These are phyloP conservation scores for Phytophthora parvispora DNA, from an alignment of 352 stramenopile genomes.

Conservation along the genomic window DNA sequence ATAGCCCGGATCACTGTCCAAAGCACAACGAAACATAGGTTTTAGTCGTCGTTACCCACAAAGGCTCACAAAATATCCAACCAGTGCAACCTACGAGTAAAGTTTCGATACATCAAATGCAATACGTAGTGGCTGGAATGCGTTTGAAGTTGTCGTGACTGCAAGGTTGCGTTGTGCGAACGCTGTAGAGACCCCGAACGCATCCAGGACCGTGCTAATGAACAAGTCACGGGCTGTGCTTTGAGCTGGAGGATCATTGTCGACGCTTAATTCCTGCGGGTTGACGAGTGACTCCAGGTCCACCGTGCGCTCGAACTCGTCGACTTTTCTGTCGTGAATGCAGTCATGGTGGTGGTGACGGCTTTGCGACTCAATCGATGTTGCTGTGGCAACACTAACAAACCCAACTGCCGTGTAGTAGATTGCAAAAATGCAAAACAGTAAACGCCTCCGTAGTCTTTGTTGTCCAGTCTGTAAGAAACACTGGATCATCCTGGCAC, in stretches of 20 bases:
- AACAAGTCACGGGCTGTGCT: conserved; percentile 22
- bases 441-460: not conserved
- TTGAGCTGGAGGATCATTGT: conserved; percentile 18
- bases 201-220: conserved; percentile 54
- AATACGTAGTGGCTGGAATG: conserved; percentile 82
- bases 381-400: not conserved
- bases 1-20: conserved; percentile 64
- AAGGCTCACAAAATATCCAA: not conserved
- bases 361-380: not conserved
- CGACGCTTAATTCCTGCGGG: conserved; percentile 36
- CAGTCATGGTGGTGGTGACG: conserved; percentile 71
- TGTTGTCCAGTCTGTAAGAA: not conserved
- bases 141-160: conserved; percentile 17
- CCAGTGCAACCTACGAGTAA: conserved; percentile 40
- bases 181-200: conserved; percentile 39
- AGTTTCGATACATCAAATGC: conserved; percentile 85
- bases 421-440: not conserved
- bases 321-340: conserved; percentile 74
- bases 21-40: not conserved
- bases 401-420: not conserved
- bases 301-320: conserved; percentile 56
- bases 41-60: not conserved
- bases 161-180: conserved; percentile 41
- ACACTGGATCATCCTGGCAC: not conserved
- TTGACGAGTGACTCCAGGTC: conserved; percentile 45